Conservation (phyloP, 345 rosid species). For the Geranium brycei region DNA sequence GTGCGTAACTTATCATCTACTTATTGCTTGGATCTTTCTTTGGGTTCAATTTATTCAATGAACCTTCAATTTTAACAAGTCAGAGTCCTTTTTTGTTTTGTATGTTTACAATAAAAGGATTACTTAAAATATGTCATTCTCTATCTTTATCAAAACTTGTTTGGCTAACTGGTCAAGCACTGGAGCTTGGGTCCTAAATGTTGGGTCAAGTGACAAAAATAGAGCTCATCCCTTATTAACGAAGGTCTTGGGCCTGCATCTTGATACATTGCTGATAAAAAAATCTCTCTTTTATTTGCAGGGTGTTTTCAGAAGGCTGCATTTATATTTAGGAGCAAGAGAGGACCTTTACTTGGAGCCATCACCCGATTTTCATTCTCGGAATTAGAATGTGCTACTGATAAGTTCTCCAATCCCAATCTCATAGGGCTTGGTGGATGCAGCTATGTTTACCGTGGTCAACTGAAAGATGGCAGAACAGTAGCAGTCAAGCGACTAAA, state of each 20-base stretch:
- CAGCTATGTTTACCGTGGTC: slow-evolving; percentile 75
- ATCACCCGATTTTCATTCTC: slow-evolving; percentile 53
- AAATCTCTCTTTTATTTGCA: slow-evolving; percentile 15
- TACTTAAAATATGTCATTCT: background rate
- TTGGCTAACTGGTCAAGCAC: too few relatives aligned
- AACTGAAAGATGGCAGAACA: slow-evolving; percentile 64
- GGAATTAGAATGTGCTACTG: slow-evolving; percentile 64
- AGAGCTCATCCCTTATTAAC: too few relatives aligned
- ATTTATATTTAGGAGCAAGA: slow-evolving; percentile 33
- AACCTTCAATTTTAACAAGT: background rate
- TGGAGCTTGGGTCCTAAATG: too few relatives aligned
- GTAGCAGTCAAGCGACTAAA: slow-evolving; percentile 78
- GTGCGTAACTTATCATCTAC: background rate
- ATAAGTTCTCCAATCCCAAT: slow-evolving; percentile 57
- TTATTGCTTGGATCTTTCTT: too few relatives aligned
- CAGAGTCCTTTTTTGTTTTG: background rate
- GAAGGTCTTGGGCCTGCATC: too few relatives aligned
- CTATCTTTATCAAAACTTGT: too few relatives aligned
- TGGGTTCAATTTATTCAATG: background rate
- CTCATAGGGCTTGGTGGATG: slow-evolving; percentile 85
- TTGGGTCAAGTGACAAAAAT: too few relatives aligned
- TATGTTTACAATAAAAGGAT: background rate
- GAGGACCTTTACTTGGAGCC: slow-evolving; percentile 41
- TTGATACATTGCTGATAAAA: too few relatives aligned
- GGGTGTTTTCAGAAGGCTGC: slow-evolving; percentile 56